Evolutionary conservation across 352 stramenopile genomes (phyloP).

Genomic region (Plasmopara muralis): DNA sequence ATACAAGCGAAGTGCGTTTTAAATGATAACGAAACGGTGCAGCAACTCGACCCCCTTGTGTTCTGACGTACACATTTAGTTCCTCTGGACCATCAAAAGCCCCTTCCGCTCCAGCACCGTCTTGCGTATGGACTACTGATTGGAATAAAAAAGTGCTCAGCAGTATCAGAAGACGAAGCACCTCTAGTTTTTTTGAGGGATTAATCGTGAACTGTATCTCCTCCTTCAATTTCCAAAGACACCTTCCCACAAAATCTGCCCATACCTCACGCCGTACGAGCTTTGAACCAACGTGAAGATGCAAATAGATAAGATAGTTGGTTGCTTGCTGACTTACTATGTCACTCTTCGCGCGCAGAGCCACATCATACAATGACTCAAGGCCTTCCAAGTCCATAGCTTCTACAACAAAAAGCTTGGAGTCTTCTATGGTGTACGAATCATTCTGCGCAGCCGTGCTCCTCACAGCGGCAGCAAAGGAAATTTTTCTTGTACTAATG

Average conservation of each 20-base stretch:
- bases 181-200: conserved; percentile 22
- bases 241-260: conserved; percentile 51
- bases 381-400: conserved; percentile 54
- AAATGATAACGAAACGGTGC: conserved; percentile 61
- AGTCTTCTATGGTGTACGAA: conserved; percentile 12
- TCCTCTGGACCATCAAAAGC: conserved; percentile 42
- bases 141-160: conserved; percentile 78
- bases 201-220: conserved; percentile 22
- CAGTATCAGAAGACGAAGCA: conserved; percentile 49
- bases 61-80: conserved; percentile 60
- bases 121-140: conserved; percentile 35
- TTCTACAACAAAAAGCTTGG: conserved; percentile 44
- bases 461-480: conserved; percentile 18
- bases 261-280: conserved; percentile 64
- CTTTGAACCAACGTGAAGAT: conserved; percentile 62
- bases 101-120: conserved; percentile 9
- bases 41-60: conserved; percentile 50
- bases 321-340: conserved; percentile 42
- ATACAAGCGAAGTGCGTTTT: conserved; percentile 46
- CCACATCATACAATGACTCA: conserved; percentile 50
- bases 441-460: conserved; percentile 13
- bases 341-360: conserved; percentile 32
- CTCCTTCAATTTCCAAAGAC: conserved; percentile 39
- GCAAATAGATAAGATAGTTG: conserved; percentile 68
- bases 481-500: conserved; percentile 37